Conservation (phyloP, 179 eudicot genomes). For the Spinacia oleracea region DNA sequence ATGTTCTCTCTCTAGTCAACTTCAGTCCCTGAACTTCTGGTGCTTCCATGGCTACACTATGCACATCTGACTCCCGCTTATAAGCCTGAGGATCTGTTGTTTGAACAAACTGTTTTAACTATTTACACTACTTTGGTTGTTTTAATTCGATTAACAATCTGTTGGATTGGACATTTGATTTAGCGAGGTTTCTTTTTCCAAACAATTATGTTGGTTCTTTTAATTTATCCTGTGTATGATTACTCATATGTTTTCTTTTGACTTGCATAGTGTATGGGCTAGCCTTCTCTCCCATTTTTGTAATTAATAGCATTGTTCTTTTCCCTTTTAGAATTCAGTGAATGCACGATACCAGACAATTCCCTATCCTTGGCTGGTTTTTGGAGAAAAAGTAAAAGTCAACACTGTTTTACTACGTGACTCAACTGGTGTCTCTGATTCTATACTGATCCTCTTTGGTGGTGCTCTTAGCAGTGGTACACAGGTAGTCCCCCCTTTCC, state of each 20-base stretch:
- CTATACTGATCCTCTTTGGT: constrained; percentile 89
- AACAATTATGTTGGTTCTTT: background rate
- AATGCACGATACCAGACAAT: constrained; percentile 98
- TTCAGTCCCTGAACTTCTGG: no score
- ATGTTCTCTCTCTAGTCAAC: no score
- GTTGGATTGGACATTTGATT: background rate
- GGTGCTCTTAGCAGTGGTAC: constrained; percentile 69
- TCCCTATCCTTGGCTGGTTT: constrained; percentile 96
- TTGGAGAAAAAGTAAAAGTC: constrained; percentile 96
- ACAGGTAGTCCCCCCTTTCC: constrained; percentile 43
- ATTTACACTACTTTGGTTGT: background rate
- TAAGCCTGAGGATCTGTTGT: no score
- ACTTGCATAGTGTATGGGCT: background rate
- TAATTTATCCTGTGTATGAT: background rate
- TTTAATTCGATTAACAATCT: background rate
- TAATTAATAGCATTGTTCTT: constrained; percentile 7
- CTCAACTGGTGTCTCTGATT: constrained; percentile 96
- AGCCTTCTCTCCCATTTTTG: constrained; percentile 2
- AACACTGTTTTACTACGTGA: constrained; percentile 95
- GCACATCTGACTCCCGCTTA: no score
- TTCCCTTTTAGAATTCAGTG: constrained; percentile 81
- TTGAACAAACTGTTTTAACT: background rate
- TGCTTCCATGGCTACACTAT: no score
- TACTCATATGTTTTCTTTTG: background rate
- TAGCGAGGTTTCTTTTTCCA: background rate